phyloP scores from a whole-genome alignment of 257 asterid genomes.

The Ajuga chamaepitys region DNA sequence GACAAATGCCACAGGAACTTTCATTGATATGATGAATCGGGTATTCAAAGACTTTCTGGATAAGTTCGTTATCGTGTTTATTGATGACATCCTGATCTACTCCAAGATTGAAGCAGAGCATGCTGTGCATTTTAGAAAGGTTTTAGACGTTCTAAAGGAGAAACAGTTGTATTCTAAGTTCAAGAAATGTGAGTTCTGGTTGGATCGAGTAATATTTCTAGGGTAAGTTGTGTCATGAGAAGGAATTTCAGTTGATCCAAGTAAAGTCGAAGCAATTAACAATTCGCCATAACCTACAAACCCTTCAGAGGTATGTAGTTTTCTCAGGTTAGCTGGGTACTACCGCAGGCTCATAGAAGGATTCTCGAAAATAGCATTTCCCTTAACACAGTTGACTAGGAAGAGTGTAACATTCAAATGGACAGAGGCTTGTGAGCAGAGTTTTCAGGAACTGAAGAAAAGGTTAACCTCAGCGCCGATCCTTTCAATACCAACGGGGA shows the following conservation, averaged over 20 bases:
- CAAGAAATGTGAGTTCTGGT: background rate
- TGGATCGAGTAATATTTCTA: background rate
- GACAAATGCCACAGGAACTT: too few relatives aligned
- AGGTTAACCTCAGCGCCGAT: background rate
- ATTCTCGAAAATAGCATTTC: background rate
- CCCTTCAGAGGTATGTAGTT: background rate
- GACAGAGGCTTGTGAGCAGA: background rate
- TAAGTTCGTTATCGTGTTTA: background rate
- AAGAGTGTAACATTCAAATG: background rate
- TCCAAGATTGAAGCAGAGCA: background rate
- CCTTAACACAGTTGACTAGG: background rate
- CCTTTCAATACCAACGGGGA: rapidly evolving
- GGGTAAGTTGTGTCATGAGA: background rate
- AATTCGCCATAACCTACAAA: background rate
- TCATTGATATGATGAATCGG: too few relatives aligned
- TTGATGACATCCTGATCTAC: too few relatives aligned
- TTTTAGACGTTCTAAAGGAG: background rate
- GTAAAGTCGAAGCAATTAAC: background rate
- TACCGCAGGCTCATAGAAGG: background rate
- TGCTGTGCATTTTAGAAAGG: background rate
- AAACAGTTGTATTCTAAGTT: background rate
- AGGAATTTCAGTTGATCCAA: background rate
- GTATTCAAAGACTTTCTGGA: background rate
- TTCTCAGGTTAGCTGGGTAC: background rate
- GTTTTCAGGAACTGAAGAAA: background rate